Conservation (phyloP, 768 basidiomycete species). For the Panellus pusillus region DNA sequence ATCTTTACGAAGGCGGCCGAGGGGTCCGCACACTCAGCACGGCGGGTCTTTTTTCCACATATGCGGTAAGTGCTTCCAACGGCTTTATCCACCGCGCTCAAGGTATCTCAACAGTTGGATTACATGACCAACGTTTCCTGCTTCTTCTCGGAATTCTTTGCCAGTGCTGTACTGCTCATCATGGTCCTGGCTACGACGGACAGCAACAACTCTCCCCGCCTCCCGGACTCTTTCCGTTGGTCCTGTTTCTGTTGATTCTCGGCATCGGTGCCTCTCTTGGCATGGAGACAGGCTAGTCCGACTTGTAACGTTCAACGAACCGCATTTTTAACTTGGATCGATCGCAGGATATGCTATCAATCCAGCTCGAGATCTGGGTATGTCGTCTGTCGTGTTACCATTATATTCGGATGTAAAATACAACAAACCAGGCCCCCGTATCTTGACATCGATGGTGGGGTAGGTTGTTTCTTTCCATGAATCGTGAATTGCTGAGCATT, state of each 20-base stretch:
- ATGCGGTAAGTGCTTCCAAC: neutral
- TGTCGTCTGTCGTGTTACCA: constrained; percentile 17
- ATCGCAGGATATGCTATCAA: constrained; percentile 46
- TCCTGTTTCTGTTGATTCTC: constrained; percentile 45
- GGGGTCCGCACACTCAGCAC: neutral
- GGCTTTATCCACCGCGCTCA: neutral
- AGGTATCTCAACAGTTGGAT: constrained; percentile 1
- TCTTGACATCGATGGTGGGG: constrained; percentile 71
- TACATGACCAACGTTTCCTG: constrained; percentile 17
- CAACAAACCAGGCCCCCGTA: constrained; percentile 55
- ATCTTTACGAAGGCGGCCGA: constrained; percentile 35
- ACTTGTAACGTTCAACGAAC: too few relatives aligned
- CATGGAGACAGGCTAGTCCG: constrained; percentile 40
- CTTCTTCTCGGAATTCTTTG: constrained; percentile 42
- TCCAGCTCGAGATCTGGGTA: constrained; percentile 49
- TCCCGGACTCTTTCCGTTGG: constrained; percentile 44
- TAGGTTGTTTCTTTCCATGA: constrained; percentile 24
- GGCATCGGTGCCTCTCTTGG: constrained; percentile 48
- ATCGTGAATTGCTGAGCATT: too few relatives aligned
- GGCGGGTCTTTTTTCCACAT: neutral
- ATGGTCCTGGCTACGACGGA: constrained; percentile 45
- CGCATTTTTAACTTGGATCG: neutral
- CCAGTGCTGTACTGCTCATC: constrained; percentile 45
- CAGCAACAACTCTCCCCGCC: constrained; percentile 41
- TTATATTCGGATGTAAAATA: too few relatives aligned